Evolutionary conservation across 257 asterid genomes (phyloP).

Genomic region (Capsicum pubescens): DNA sequence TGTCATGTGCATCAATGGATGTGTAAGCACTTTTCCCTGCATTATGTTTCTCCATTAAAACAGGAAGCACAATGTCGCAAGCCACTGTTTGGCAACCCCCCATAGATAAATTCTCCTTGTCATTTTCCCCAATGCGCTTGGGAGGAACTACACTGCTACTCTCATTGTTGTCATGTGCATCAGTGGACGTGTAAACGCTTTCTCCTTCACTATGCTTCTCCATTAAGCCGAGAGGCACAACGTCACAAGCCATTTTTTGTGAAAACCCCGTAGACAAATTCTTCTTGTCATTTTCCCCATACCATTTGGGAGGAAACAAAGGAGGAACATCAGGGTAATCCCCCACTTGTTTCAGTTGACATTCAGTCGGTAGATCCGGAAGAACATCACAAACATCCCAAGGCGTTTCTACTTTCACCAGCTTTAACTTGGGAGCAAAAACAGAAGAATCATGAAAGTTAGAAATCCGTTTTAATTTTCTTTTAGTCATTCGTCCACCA

Average conservation of each 20-base stretch:
- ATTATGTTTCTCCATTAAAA: neutral
- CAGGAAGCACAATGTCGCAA: neutral
- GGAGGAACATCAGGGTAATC: conserved; percentile 12
- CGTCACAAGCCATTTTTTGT: neutral
- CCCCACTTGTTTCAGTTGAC: no score
- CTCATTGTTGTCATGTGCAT: neutral
- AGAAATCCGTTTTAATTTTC: no score
- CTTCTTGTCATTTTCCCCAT: neutral
- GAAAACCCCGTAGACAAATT: neutral
- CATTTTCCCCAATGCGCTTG: neutral
- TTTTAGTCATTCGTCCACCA: no score
- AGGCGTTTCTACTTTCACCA: neutral
- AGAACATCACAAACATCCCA: conserved; percentile 7
- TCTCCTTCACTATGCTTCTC: neutral
- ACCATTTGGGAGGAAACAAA: conserved; percentile 23
- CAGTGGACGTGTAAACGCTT: neutral
- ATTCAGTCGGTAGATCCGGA: neutral
- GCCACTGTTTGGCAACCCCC: neutral
- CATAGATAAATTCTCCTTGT: neutral
- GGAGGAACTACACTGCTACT: neutral
- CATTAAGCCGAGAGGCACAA: neutral
- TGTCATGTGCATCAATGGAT: neutral
- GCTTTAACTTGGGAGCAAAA: no score
- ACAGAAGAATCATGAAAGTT: no score
- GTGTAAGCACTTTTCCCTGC: neutral